Conservation (phyloP, 352 stramenopile genomes). For the Phytophthora sansomeana region DNA sequence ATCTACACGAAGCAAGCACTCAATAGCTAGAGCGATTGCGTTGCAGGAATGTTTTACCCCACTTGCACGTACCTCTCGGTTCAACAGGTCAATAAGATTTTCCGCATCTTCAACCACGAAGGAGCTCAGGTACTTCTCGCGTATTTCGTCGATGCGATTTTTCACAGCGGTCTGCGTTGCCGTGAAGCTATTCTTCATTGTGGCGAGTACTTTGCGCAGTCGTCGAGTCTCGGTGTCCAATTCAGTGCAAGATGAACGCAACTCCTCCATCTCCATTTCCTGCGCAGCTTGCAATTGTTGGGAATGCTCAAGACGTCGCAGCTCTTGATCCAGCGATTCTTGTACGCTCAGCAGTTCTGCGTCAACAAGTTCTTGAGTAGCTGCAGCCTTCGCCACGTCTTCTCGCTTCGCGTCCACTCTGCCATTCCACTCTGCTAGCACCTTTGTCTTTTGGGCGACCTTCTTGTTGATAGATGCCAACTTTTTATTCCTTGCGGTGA, state of each 20-base stretch:
- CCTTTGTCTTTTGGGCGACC: slow-evolving; percentile 26
- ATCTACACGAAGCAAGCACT: slow-evolving; percentile 13
- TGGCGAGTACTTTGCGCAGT: slow-evolving; percentile 4
- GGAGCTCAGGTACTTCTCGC: slow-evolving; percentile 38
- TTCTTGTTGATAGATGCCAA: slow-evolving; percentile 32
- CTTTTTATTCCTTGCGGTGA: slow-evolving; percentile 33
- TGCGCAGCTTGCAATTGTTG: slow-evolving; percentile 17
- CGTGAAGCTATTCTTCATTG: slow-evolving; percentile 16
- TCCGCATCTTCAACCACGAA: slow-evolving; percentile 39
- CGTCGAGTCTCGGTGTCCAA: slow-evolving; percentile 31
- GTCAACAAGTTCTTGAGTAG: slow-evolving; percentile 32
- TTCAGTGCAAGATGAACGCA: slow-evolving; percentile 29
- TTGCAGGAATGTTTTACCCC: background rate
- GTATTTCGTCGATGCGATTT: slow-evolving; percentile 44
- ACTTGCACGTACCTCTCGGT: slow-evolving; percentile 39
- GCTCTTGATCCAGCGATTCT: slow-evolving; percentile 23
- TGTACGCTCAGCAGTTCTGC: slow-evolving; percentile 24
- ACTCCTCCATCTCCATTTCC: slow-evolving; percentile 29
- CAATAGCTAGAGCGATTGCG: background rate
- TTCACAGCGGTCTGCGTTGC: slow-evolving; percentile 39
- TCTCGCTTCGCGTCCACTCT: slow-evolving; percentile 25
- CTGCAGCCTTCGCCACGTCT: slow-evolving; percentile 24
- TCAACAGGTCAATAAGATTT: slow-evolving; percentile 35
- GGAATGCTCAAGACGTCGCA: slow-evolving; percentile 7
- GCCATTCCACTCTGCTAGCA: slow-evolving; percentile 30